These are phyloP conservation scores for Marasmius fiardii DNA, from an alignment of 1,284 basidiomycete species.

Conservation along the genomic window DNA sequence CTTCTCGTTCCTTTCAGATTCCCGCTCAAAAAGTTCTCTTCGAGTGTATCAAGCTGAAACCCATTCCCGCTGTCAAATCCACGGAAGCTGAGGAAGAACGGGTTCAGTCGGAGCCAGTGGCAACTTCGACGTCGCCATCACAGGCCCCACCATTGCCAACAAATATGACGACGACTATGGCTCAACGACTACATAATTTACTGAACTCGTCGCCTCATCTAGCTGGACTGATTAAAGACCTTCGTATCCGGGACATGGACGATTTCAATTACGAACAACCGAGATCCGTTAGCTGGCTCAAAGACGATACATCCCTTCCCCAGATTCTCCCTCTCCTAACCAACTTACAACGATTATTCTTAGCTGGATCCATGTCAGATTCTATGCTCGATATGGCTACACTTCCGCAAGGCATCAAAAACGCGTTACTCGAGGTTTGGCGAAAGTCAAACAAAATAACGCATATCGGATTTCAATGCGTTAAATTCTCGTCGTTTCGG, in stretches of 20 bases:
- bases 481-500: not conserved
- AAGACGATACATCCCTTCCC: constrained; percentile 4
- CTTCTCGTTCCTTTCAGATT: not conserved
- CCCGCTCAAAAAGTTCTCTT: not conserved
- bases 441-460: not conserved
- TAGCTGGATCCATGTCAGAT: constrained; percentile 3
- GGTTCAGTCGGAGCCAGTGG: too few relatives aligned
- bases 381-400: not conserved
- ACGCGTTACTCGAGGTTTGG: not conserved
- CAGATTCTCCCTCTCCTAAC: constrained; percentile 3
- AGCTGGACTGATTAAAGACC: not conserved
- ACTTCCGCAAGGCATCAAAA: not conserved
- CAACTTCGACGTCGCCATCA: not conserved
- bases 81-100: too few relatives aligned
- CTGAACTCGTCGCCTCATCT: not conserved
- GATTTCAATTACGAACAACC: not conserved
- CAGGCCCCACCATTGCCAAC: not conserved
- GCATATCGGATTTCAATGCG: constrained; percentile 1
- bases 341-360: not conserved
- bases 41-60: not conserved
- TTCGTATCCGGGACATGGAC: not conserved
- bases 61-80: not conserved
- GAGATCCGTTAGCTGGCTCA: not conserved
- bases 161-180: not conserved
- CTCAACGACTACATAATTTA: not conserved